A percentile compares a stretch with the other conserved stretches of the same genome.
phyloP scores from a whole-genome alignment of 805 yeast genomes.

The Ogataea neopini region DNA sequence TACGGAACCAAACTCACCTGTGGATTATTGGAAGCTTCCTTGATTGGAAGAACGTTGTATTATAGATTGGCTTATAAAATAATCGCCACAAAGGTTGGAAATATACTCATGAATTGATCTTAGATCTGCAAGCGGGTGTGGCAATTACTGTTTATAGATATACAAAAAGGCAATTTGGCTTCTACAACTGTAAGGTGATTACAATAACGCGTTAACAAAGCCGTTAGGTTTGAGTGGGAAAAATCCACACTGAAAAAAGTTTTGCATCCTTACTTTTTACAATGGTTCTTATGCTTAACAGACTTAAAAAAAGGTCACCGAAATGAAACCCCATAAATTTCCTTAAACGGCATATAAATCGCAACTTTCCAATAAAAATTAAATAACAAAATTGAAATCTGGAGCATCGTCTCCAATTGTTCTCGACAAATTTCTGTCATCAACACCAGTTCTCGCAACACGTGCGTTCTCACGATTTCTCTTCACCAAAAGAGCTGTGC shows the following conservation, averaged over 20 bases:
- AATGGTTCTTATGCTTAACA: too few species aligned
- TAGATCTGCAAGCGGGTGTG: too few species aligned
- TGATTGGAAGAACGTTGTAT: background rate
- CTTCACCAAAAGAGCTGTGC: slow-evolving; percentile 5
- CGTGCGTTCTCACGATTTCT: slow-evolving; percentile 11
- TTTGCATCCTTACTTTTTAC: too few species aligned
- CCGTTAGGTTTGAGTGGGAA: too few species aligned
- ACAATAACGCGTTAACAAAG: too few species aligned
- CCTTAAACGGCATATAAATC: background rate
- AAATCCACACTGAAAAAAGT: too few species aligned
- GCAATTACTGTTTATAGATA: too few species aligned
- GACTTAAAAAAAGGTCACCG: background rate
- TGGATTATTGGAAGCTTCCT: background rate
- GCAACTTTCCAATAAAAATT: background rate
- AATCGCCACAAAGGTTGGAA: background rate
- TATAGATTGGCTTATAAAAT: background rate
- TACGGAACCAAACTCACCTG: background rate
- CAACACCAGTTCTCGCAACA: slow-evolving; percentile 12
- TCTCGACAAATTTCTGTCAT: slow-evolving; percentile 8
- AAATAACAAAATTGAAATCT: slow-evolving; percentile 13
- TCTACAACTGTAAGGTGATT: too few species aligned
- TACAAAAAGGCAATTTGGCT: too few species aligned
- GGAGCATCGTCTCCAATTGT: slow-evolving; percentile 15
- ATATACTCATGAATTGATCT: background rate
- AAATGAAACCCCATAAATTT: background rate